Evolutionary conservation across 2,329 filamentous ascomycete species (phyloP), one percentile per base, ranked within the genome.

Genomic region (Cladosporium halotolerans): DNA sequence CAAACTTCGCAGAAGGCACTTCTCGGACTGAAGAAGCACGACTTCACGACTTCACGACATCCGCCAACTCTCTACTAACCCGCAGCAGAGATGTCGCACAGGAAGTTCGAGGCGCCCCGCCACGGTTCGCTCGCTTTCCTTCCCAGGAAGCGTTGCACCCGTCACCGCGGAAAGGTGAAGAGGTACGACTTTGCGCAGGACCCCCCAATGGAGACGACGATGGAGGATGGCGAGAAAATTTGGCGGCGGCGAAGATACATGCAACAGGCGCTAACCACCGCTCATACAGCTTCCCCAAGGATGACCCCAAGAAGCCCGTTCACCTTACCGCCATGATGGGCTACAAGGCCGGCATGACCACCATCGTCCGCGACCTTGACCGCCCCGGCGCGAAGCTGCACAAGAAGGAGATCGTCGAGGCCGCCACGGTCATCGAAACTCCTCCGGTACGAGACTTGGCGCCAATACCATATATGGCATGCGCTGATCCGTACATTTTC

Each of bases 321-420:
- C 93, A 99, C 84, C 85, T 99, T 71, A 99, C 93, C 63, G 93
- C 93, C 72, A 79, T 89, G 72, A 91, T 97, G 86, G 93, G 93
- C 76, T 99, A 99, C 86, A 99, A 99, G 89, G 93, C 93, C 75
- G 93, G 93, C 77, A 99, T 99, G 93, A 96, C 90, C 77, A 99
- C 93, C 71, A 93, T 97, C 78, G 93, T 99, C 76, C 92, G 93
- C 79, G 92, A 96, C 78, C 84, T 97, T 77, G 93, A 99, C 85
- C 88, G 93, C 78, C 93, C 93, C 66, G 93, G 93, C 78, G 93
- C 93, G 71, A 99, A 99, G 86, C 84, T 93, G 78, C 90, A 99
- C 89, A 97, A 97, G 89, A 90, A 97, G 85, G 85, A 97, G 79
- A 79, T 95, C 74, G 86, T 92, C 69, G 88, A 95, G 82, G 88